Conservation (phyloP, 331 rosid species). For the Ulmus americana region DNA sequence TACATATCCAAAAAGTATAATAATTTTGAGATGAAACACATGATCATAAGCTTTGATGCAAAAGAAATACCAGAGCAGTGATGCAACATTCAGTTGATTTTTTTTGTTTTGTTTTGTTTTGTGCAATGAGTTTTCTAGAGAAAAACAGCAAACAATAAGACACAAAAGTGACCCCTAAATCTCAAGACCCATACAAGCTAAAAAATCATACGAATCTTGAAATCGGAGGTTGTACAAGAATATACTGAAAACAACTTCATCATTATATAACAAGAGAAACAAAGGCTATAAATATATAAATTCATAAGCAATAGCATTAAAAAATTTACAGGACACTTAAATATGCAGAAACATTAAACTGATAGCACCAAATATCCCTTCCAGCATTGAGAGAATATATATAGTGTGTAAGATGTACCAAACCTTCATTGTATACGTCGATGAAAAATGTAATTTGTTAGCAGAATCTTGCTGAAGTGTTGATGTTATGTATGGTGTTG, state of each 20-base stretch:
- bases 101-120: too few relatives aligned
- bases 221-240: too few relatives aligned
- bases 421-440: constrained; percentile 84
- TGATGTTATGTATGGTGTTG: constrained; percentile 87
- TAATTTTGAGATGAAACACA: too few relatives aligned
- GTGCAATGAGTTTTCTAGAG: too few relatives aligned
- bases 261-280: too few relatives aligned
- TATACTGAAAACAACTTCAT: too few relatives aligned
- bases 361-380: too few relatives aligned
- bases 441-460: constrained; percentile 62
- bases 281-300: neutral
- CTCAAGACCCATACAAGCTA: too few relatives aligned
- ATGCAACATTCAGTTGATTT: too few relatives aligned
- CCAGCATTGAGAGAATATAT: neutral
- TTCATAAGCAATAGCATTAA: constrained; percentile 1
- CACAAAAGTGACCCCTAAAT: too few relatives aligned
- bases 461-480: constrained; percentile 99
- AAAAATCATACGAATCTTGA: too few relatives aligned
- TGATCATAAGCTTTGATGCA: neutral
- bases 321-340: neutral
- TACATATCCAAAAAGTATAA: too few relatives aligned
- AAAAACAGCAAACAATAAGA: neutral
- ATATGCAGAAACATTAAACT: constrained; percentile 8
- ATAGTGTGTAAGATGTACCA: constrained; percentile 5
- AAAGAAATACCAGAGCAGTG: neutral